Evolutionary conservation across 495 filamentous ascomycete genomes (phyloP), one percentile per base, ranked within the genome.

Genomic region (Aspergillus leporis): DNA sequence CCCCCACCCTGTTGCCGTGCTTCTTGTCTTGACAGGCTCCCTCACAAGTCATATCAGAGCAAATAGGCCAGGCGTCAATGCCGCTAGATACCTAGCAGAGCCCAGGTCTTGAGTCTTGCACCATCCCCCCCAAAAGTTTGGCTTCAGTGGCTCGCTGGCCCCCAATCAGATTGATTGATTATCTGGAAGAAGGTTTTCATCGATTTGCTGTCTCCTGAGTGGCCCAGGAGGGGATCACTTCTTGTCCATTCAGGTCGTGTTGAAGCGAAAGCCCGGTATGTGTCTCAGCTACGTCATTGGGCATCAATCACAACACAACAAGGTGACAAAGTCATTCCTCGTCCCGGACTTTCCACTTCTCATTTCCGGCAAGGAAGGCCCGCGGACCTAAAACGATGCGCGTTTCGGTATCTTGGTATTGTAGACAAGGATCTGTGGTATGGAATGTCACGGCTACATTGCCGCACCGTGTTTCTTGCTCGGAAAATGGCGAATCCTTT

Each of bases 271-370:
- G 28, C 13, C 19, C 7, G 34, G 52, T 18, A 41, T 14, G 49
- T 58, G 50, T 62, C 49, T 58, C 57, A 25, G 59, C 58, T 67
- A 62, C 65, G 56, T 64, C 61, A 64, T 67, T 62, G 61, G 65
- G 65, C 65, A 67, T 53, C 58, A 64, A 67, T 46, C 53, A 28
- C 51, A 23, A 32, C 34, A 34, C 21, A 60, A 61, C 52, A 61
- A 59, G 30, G 55, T 51, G 38, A 32, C 41, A 51, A 57, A 59
- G 53, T 53, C 21, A 47, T 57, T 21, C 59, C 46, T 34, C 34
- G 50, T 43, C 53, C 51, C 22, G 10, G 32, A 19, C 34, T 51
- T 45, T 7, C 52, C 36, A 52, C 56, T 25, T 38, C 49, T 28
- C 21, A 30, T 59, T 12, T 22, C 14, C 36, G 31, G 40, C 23